These are phyloP conservation scores for Cryptococcus sp. DNA, from an alignment of 1,284 basidiomycete genomes.

Conservation along the genomic window DNA sequence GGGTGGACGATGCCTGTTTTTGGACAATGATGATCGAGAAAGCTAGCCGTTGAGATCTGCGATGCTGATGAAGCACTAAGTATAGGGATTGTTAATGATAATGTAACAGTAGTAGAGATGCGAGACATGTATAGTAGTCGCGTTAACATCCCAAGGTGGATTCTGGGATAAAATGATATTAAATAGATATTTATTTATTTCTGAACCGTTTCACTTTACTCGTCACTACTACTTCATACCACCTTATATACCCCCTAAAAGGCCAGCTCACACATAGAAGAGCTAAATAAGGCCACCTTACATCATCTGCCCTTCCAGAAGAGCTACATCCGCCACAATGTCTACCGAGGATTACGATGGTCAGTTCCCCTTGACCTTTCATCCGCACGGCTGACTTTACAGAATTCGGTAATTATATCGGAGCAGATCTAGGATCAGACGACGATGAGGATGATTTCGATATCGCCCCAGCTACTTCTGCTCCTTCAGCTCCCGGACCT, in stretches of 20 bases:
- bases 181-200: not conserved
- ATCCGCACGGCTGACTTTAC: conserved; percentile 15
- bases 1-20: not conserved
- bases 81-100: too few species aligned
- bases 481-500: conserved; percentile 31
- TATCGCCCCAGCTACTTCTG: conserved; percentile 17
- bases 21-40: not conserved
- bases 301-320: not conserved
- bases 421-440: conserved; percentile 85
- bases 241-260: not conserved
- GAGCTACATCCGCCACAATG: conserved; percentile 20
- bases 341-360: conserved; percentile 50
- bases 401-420: conserved; percentile 90
- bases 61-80: not conserved
- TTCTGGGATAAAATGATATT: not conserved
- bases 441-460: conserved; percentile 54
- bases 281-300: not conserved
- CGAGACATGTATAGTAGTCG: too few species aligned
- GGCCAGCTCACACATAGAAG: not conserved
- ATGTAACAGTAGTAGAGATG: too few species aligned
- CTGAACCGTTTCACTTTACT: not conserved
- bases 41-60: too few species aligned
- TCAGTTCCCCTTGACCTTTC: conserved; percentile 14
- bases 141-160: not conserved
- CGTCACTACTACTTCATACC: not conserved